These are phyloP conservation scores for Fistulina hepatica DNA, from an alignment of 1,284 basidiomycete genomes.

Conservation along the genomic window DNA sequence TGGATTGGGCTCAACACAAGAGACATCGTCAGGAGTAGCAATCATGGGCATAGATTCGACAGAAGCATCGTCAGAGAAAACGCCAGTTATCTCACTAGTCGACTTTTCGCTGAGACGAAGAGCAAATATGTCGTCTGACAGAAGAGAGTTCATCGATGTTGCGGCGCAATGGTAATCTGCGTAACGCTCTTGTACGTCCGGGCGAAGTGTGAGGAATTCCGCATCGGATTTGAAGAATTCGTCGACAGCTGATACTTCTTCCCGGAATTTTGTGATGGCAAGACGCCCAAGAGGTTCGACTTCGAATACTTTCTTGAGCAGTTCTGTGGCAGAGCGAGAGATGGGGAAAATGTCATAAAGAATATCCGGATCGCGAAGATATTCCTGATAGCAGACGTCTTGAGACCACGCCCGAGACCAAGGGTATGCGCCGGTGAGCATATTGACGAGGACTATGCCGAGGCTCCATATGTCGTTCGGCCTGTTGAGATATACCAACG, in stretches of 20 bases:
- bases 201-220: too few relatives aligned
- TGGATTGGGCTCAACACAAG: too few relatives aligned
- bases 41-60: too few relatives aligned
- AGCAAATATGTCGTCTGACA: too few relatives aligned
- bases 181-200: too few relatives aligned
- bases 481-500: conserved; percentile 13
- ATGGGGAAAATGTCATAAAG: conserved; percentile 64
- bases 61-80: too few relatives aligned
- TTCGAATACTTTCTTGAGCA: conserved; percentile 51
- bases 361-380: conserved; percentile 54
- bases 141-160: too few relatives aligned
- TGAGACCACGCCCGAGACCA: conserved; percentile 51
- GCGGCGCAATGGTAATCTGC: too few relatives aligned
- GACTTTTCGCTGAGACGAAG: too few relatives aligned
- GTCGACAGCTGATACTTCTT: conserved; percentile 43
- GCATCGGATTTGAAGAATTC: conserved; percentile 58
- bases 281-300: conserved; percentile 43
- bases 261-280: conserved; percentile 49
- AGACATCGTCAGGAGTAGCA: too few relatives aligned
- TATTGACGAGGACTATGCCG: not conserved
- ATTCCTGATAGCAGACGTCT: conserved; percentile 69
- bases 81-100: too few relatives aligned
- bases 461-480: conserved; percentile 32
- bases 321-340: conserved; percentile 39
- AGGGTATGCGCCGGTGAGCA: not conserved